These are phyloP conservation scores for Ceratobasidium sp. DNA, from an alignment of 1,284 basidiomycete species.

Conservation along the genomic window DNA sequence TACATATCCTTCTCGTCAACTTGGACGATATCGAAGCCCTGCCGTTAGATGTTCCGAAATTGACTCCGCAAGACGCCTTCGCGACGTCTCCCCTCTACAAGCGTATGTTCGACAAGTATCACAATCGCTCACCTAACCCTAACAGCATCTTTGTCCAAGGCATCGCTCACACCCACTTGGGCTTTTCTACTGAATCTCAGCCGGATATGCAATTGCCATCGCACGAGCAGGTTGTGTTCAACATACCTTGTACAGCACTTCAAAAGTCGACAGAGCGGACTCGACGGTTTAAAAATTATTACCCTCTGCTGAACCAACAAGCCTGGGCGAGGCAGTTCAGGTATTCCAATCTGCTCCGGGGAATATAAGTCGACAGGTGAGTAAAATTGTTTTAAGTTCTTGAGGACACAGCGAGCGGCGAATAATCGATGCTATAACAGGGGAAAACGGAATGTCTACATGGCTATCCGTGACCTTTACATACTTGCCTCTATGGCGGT, in stretches of 20 bases:
- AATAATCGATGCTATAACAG: too few relatives aligned
- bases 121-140: background rate
- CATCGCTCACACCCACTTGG: slow-evolving; percentile 11
- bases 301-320: background rate
- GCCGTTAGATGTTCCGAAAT: too few relatives aligned
- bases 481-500: too few relatives aligned
- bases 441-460: too few relatives aligned
- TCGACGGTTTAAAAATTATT: background rate
- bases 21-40: too few relatives aligned
- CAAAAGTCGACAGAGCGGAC: too few relatives aligned
- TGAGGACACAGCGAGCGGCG: too few relatives aligned
- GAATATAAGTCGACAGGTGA: slow-evolving; percentile 57
- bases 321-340: background rate
- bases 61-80: slow-evolving; percentile 10
- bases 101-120: background rate
- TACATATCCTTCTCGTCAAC: too few relatives aligned
- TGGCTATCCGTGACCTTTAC: too few relatives aligned
- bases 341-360: background rate
- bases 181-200: background rate
- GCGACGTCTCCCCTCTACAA: slow-evolving; percentile 6
- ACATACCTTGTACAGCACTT: too few relatives aligned
- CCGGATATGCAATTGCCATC: slow-evolving; percentile 1
- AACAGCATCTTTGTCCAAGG: background rate
- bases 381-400: slow-evolving; percentile 63
- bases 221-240: background rate